Percentiles rank a stretch among this genome's conserved stretches.
Conservation (phyloP, 768 basidiomycete species). For the Xanthoconium stramineum region DNA sequence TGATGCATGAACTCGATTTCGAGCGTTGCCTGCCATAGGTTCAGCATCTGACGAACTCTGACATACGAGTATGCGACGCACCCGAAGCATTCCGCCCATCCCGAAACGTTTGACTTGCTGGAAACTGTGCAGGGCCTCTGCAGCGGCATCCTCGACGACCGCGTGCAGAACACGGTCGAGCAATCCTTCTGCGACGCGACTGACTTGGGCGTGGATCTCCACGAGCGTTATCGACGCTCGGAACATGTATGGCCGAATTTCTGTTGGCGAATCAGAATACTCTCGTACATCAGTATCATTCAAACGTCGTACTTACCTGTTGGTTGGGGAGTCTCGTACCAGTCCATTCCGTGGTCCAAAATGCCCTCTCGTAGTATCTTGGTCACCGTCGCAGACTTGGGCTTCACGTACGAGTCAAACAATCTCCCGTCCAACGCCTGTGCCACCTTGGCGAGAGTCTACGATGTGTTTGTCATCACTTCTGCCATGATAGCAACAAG, state of each 20-base stretch:
- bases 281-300: not conserved
- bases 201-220: slow-evolving; percentile 88
- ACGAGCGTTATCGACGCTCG: slow-evolving; percentile 86
- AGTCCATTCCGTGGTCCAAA: slow-evolving; percentile 78
- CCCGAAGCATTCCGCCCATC: slow-evolving; percentile 98
- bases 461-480: not conserved
- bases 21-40: slow-evolving; percentile 78
- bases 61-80: slow-evolving; percentile 29
- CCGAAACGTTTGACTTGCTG: slow-evolving; percentile 87
- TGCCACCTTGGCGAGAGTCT: slow-evolving; percentile 76
- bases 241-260: slow-evolving; percentile 94
- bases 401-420: slow-evolving; percentile 84
- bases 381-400: slow-evolving; percentile 69
- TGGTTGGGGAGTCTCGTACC: slow-evolving; percentile 92
- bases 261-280: slow-evolving; percentile 38
- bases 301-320: slow-evolving; percentile 53
- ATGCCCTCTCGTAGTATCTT: slow-evolving; percentile 76
- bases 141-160: slow-evolving; percentile 79
- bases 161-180: slow-evolving; percentile 79
- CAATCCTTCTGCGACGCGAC: slow-evolving; percentile 70
- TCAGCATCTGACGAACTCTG: not conserved
- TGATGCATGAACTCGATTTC: slow-evolving; percentile 99
- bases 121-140: slow-evolving; percentile 83
- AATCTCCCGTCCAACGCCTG: slow-evolving; percentile 84
- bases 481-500: not conserved